phyloP scores from a whole-genome alignment of 1,284 basidiomycete genomes.

The Melampsora americana region DNA sequence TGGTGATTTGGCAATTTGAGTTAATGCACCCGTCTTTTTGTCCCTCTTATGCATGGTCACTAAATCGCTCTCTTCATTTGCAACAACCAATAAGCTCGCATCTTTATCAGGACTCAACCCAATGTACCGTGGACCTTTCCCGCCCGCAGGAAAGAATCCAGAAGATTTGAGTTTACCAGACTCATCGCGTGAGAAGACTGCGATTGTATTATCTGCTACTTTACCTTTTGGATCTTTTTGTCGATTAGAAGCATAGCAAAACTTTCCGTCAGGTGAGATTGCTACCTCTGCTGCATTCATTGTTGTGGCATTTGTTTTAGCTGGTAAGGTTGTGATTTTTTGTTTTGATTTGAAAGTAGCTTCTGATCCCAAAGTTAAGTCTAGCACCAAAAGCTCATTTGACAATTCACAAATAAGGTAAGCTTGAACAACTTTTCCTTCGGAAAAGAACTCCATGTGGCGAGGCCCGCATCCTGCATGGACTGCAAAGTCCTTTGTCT shows the following conservation, averaged over 20 bases:
- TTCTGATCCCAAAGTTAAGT: background rate
- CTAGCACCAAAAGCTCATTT: slow-evolving; percentile 6
- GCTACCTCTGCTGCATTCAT: slow-evolving; percentile 23
- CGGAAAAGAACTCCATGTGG: slow-evolving; percentile 19
- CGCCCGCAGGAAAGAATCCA: slow-evolving; percentile 12
- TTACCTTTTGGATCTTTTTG: slow-evolving; percentile 10
- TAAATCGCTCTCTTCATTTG: slow-evolving; percentile 18
- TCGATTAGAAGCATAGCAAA: slow-evolving; percentile 28
- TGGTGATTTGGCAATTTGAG: background rate
- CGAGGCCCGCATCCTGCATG: slow-evolving; percentile 28
- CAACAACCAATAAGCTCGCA: slow-evolving; percentile 24
- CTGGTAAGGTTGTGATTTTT: background rate
- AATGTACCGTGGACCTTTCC: slow-evolving; percentile 26
- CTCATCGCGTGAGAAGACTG: slow-evolving; percentile 9
- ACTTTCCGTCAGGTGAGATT: slow-evolving; percentile 26
- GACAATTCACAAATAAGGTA: slow-evolving; percentile 32
- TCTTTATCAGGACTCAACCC: slow-evolving; percentile 15
- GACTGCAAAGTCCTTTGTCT: background rate
- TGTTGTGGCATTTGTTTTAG: slow-evolving; percentile 1
- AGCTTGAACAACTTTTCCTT: background rate
- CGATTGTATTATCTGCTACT: slow-evolving; percentile 14
- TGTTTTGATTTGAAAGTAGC: background rate
- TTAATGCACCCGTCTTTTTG: slow-evolving; percentile 14
- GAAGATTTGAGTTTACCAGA: background rate
- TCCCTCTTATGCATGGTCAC: slow-evolving; percentile 17